Evolutionary conservation across 768 basidiomycete genomes (phyloP).

Genomic region (Rhizopogon vesiculosus): DNA sequence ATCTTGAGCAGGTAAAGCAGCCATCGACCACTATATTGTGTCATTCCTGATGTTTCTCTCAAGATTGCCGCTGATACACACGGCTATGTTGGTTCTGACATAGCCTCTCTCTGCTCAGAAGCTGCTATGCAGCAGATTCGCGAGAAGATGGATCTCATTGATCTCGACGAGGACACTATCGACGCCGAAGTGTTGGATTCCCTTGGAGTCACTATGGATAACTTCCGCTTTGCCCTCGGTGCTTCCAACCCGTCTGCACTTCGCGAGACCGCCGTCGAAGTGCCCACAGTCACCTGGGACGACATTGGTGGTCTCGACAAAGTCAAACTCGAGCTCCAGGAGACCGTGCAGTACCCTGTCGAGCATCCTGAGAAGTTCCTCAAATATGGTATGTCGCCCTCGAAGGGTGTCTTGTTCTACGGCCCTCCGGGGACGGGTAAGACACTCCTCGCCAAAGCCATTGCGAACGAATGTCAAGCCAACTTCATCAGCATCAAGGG

Average conservation of each 20-base stretch:
- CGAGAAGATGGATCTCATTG: slow-evolving; percentile 99
- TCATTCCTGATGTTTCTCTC: neutral
- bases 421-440: slow-evolving; percentile 99
- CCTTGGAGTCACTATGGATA: slow-evolving; percentile 99
- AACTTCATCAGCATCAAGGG: slow-evolving; percentile 99
- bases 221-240: slow-evolving; percentile 99
- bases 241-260: slow-evolving; percentile 97
- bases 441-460: slow-evolving; percentile 96
- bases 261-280: slow-evolving; percentile 98
- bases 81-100: slow-evolving; percentile 97
- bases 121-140: slow-evolving; percentile 99
- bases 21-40: slow-evolving; percentile 2
- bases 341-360: slow-evolving; percentile 99
- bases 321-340: slow-evolving; percentile 98
- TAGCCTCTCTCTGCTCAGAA: slow-evolving; percentile 96
- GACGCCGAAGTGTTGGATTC: slow-evolving; percentile 99
- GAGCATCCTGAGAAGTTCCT: slow-evolving; percentile 99
- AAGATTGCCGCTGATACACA: slow-evolving; percentile 99
- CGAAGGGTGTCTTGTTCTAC: slow-evolving; percentile 99
- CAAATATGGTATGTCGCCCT: slow-evolving; percentile 99
- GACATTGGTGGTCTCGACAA: slow-evolving; percentile 99
- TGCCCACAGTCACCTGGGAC: slow-evolving; percentile 98
- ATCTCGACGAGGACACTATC: slow-evolving; percentile 96
- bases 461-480: slow-evolving; percentile 99
- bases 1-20: slow-evolving; percentile 77